Evolutionary conservation across 1,284 basidiomycete genomes (phyloP).

Genomic region (Cerrena zonata): DNA sequence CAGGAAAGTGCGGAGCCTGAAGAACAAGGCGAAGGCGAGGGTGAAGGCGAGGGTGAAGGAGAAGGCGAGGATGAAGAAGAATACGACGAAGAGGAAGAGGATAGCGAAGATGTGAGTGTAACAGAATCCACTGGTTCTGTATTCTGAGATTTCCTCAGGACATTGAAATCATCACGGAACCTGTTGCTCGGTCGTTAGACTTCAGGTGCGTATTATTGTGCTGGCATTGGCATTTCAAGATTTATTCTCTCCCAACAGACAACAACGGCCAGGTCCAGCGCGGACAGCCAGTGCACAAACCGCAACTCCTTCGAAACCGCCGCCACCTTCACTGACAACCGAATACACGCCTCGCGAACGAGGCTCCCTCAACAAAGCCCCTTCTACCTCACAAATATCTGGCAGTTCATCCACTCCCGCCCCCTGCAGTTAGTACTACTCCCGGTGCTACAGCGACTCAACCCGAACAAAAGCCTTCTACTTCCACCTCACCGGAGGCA

Average conservation of each 20-base stretch:
- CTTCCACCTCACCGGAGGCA: conserved; percentile 15
- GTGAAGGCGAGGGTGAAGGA: conserved; percentile 22
- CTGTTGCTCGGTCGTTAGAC: conserved; percentile 61
- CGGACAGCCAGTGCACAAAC: conserved; percentile 30
- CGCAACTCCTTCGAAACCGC: conserved; percentile 33
- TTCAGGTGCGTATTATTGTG: conserved; percentile 46
- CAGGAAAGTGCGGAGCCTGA: conserved; percentile 1
- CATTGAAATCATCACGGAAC: conserved; percentile 77
- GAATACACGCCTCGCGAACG: conserved; percentile 86
- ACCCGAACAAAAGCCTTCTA: conserved; percentile 1
- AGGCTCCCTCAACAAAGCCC: conserved; percentile 34
- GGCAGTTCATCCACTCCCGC: conserved; percentile 24
- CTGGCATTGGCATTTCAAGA: neutral
- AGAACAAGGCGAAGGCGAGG: conserved; percentile 16
- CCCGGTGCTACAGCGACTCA: conserved; percentile 10
- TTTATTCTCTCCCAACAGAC: conserved; percentile 7
- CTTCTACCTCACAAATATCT: conserved; percentile 24
- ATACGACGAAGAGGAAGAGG: conserved; percentile 33
- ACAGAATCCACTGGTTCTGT: neutral
- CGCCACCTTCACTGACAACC: conserved; percentile 70
- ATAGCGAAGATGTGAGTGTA: conserved; percentile 40
- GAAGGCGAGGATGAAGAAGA: conserved; percentile 31
- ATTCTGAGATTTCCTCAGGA: conserved; percentile 38
- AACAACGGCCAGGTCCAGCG: conserved; percentile 23
- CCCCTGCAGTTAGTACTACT: neutral